Evolutionary conservation across 345 rosid genomes (phyloP).

Genomic region (Isatis tinctoria): DNA sequence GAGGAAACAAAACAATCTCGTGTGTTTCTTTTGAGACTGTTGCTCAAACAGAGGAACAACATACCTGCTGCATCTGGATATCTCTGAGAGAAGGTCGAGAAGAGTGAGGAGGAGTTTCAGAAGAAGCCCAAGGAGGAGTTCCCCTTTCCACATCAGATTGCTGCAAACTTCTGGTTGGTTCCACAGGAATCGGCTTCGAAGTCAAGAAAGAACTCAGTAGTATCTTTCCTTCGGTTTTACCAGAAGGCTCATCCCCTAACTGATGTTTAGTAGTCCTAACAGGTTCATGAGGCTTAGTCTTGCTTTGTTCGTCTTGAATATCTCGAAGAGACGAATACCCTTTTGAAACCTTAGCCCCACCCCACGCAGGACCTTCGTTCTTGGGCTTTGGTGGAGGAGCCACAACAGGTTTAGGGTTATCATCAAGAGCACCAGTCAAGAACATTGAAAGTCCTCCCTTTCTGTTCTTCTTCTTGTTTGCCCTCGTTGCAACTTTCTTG

Average conservation of each 20-base stretch:
- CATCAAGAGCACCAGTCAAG: slow-evolving; percentile 95
- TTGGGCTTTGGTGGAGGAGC: slow-evolving; percentile 60
- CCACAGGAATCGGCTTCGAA: slow-evolving; percentile 75
- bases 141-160: slow-evolving; percentile 58
- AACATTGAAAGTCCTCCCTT: slow-evolving; percentile 98
- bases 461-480: slow-evolving; percentile 72
- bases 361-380: slow-evolving; percentile 94
- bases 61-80: slow-evolving; percentile 92
- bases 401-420: slow-evolving; percentile 42
- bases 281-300: slow-evolving; percentile 36
- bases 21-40: background rate
- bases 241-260: slow-evolving; percentile 39
- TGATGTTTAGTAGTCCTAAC: slow-evolving; percentile 37
- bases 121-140: slow-evolving; percentile 91
- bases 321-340: slow-evolving; percentile 76
- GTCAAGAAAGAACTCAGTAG: slow-evolving; percentile 62
- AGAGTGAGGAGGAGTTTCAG: slow-evolving; percentile 63
- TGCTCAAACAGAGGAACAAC: background rate
- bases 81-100: slow-evolving; percentile 86
- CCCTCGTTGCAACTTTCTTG: slow-evolving; percentile 38
- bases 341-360: slow-evolving; percentile 77
- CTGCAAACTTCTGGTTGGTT: slow-evolving; percentile 36
- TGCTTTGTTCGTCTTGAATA: slow-evolving; percentile 90
- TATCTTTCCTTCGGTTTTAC: slow-evolving; percentile 55
- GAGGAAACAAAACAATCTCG: background rate